Conservation (phyloP, 768 basidiomycete species). For the Kwoniella botswanensis region DNA sequence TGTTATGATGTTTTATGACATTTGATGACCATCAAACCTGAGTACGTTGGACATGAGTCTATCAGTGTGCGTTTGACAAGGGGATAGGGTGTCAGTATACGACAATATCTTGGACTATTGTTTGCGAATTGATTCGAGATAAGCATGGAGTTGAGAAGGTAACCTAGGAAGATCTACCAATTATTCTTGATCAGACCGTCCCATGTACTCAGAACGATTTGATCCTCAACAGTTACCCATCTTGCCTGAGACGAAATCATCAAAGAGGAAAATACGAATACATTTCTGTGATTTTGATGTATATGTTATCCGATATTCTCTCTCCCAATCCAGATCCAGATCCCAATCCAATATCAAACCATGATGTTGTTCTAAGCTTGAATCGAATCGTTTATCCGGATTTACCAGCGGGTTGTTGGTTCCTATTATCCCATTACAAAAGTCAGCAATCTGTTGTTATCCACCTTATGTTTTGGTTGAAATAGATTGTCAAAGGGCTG, state of each 20-base stretch:
- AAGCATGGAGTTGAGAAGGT: no score
- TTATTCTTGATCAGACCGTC: no score
- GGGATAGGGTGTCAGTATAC: no score
- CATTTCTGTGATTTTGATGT: constrained; percentile 5
- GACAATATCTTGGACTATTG: no score
- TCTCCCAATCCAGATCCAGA: constrained; percentile 8
- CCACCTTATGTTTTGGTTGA: constrained; percentile 1
- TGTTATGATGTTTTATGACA: neutral
- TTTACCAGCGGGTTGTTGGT: constrained; percentile 58
- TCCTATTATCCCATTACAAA: constrained; percentile 39
- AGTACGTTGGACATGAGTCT: neutral
- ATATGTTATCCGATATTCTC: constrained; percentile 10
- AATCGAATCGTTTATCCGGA: constrained; percentile 50
- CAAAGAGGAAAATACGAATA: constrained; percentile 16
- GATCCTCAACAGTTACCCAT: no score
- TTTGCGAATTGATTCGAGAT: no score
- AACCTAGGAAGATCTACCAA: no score
- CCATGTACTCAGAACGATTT: no score
- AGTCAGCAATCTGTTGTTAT: constrained; percentile 18
- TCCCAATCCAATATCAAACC: constrained; percentile 5
- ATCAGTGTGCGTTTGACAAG: no score
- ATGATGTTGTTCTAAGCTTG: constrained; percentile 4
- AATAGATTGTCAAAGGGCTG: neutral
- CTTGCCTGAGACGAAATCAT: neutral
- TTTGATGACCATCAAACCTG: neutral